Percentiles rank a stretch among this genome's conserved stretches.
These are phyloP conservation scores for Phytophthora pisi DNA, from an alignment of 352 stramenopile genomes.

Conservation along the genomic window DNA sequence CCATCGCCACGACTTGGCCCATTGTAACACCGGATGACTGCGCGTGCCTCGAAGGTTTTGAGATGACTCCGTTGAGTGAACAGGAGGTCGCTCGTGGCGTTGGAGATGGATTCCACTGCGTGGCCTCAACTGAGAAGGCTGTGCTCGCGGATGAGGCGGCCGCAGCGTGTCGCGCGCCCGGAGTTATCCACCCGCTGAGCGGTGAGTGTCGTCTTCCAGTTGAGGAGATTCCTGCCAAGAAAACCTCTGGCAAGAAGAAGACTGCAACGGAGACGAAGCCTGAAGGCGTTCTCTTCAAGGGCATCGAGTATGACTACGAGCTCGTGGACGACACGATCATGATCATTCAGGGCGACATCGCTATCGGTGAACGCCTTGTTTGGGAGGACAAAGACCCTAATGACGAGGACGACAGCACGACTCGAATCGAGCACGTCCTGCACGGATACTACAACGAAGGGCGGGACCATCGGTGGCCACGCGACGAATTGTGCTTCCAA, in stretches of 20 bases:
- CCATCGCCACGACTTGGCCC: constrained; percentile 59
- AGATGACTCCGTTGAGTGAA: constrained; percentile 37
- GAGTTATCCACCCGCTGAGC: constrained; percentile 49
- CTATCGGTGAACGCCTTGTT: constrained; percentile 61
- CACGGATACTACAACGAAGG: constrained; percentile 87
- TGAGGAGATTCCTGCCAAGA: constrained; percentile 54
- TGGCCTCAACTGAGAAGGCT: constrained; percentile 28
- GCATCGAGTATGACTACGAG: constrained; percentile 86
- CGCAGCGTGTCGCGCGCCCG: constrained; percentile 44
- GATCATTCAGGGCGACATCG: constrained; percentile 80
- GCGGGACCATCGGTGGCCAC: constrained; percentile 73
- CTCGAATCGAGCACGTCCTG: constrained; percentile 42
- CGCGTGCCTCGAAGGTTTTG: constrained; percentile 53
- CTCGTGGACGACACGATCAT: constrained; percentile 75
- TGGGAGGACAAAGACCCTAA: constrained; percentile 36
- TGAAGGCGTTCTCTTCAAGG: constrained; percentile 66
- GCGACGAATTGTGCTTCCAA: constrained; percentile 72
- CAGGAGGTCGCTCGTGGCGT: constrained; percentile 37
- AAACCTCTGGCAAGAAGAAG: constrained; percentile 21
- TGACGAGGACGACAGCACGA: constrained; percentile 9
- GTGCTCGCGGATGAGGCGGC: constrained; percentile 45
- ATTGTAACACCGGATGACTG: constrained; percentile 46
- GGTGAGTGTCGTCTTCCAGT: constrained; percentile 69
- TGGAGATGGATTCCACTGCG: constrained; percentile 49
- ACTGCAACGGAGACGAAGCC: background rate